A percentile compares a stretch with the other conserved stretches of the same genome.
Conservation (phyloP, 352 stramenopile species). For the Globisporangium paroecandrum region DNA sequence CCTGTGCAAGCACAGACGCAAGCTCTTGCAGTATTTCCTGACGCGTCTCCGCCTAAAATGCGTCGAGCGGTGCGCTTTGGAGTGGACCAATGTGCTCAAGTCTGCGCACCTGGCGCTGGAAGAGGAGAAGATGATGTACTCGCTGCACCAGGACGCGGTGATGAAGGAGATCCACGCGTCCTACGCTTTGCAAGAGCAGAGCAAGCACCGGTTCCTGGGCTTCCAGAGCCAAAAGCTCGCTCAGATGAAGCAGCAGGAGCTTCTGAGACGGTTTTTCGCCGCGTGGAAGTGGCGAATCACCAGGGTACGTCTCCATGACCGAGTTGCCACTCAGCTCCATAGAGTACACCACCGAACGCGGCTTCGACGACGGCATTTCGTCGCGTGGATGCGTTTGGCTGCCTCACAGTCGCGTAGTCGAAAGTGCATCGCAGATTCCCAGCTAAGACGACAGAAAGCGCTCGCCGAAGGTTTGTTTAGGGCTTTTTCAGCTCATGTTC, state of each 20-base stretch:
- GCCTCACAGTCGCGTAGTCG: neutral
- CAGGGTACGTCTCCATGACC: constrained; percentile 11
- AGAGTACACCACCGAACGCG: constrained; percentile 12
- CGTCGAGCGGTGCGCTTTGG: constrained; percentile 23
- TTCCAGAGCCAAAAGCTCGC: constrained; percentile 15
- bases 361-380: constrained; percentile 17
- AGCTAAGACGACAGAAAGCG: too few relatives aligned
- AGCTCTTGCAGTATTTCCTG: constrained; percentile 13
- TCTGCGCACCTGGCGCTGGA: constrained; percentile 36
- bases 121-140: constrained; percentile 37
- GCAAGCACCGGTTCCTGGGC: constrained; percentile 18
- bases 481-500: constrained; percentile 9
- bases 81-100: constrained; percentile 43
- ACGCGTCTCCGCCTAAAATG: constrained; percentile 29
- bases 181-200: constrained; percentile 23
- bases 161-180: constrained; percentile 30
- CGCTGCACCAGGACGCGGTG: constrained; percentile 31
- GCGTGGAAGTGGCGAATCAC: constrained; percentile 20
- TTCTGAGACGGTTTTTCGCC: constrained; percentile 17
- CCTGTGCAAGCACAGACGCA: neutral
- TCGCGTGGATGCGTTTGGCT: constrained; percentile 17
- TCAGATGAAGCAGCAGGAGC: constrained; percentile 19
- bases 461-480: constrained; percentile 6
- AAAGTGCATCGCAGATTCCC: neutral
- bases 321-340: constrained; percentile 24